A percentile compares a stretch with the other conserved stretches of the same genome.
Evolutionary conservation across 2,329 filamentous ascomycete species (phyloP).

Genomic region (Botrytis byssoidea): DNA sequence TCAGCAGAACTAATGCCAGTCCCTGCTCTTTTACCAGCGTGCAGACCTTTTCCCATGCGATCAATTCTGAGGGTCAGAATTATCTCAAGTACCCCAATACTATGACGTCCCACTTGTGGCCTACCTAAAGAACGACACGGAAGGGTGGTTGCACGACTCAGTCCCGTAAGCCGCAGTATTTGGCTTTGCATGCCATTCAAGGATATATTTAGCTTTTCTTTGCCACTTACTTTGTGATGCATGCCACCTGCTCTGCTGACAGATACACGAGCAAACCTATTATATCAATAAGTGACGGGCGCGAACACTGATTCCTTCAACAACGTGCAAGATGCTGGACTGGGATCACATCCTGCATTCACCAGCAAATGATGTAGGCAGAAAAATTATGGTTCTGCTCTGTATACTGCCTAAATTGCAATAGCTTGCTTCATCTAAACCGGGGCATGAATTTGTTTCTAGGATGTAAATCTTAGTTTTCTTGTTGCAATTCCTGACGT

Average conservation of each 20-base stretch:
- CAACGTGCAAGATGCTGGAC: neutral
- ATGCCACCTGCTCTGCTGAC: neutral
- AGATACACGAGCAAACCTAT: constrained; percentile 7
- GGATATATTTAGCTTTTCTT: neutral
- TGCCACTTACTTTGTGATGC: neutral
- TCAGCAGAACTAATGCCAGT: neutral
- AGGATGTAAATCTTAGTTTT: neutral
- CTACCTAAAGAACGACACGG: neutral
- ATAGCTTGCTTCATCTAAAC: neutral
- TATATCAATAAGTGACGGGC: neutral
- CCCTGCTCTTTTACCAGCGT: neutral
- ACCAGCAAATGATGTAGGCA: neutral
- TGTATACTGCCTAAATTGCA: neutral
- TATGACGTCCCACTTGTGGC: neutral
- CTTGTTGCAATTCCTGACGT: neutral
- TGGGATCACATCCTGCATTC: neutral
- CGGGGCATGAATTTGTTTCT: neutral
- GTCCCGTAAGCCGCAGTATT: neutral
- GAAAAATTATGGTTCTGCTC: neutral
- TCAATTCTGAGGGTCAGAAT: neutral
- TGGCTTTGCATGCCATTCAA: neutral
- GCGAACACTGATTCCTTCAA: neutral
- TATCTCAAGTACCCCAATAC: neutral
- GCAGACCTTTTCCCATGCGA: neutral
- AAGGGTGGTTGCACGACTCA: neutral